Evolutionary conservation across 805 yeast genomes (phyloP).

Genomic region (Saccharomycopsis microspora): DNA sequence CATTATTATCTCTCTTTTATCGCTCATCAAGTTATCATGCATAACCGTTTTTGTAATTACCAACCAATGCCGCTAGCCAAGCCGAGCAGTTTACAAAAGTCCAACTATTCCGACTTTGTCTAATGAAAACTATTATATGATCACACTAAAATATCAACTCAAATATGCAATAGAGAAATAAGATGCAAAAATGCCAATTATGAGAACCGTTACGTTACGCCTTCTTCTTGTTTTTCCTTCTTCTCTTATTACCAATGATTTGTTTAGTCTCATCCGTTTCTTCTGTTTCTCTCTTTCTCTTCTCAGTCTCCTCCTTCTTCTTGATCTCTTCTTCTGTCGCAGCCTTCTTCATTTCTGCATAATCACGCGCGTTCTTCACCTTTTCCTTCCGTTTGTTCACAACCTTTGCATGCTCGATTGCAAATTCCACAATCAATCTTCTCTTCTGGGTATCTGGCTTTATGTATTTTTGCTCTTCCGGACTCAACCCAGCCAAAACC

Average conservation of each 20-base stretch:
- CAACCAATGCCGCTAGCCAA: too few species aligned
- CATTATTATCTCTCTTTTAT: too few species aligned
- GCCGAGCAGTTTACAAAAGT: too few species aligned
- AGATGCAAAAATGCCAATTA: background rate
- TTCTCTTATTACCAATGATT: conserved; percentile 1
- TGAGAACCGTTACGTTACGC: background rate
- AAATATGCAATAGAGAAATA: background rate
- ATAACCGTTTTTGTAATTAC: too few species aligned
- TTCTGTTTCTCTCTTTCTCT: conserved; percentile 7
- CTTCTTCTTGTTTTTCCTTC: conserved; percentile 8
- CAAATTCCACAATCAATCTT: conserved; percentile 86
- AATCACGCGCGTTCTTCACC: conserved; percentile 31
- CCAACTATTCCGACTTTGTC: too few species aligned
- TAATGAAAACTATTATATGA: background rate
- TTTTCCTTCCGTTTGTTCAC: conserved; percentile 81
- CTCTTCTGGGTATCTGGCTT: conserved; percentile 36
- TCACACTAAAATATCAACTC: background rate
- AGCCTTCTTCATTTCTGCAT: conserved; percentile 21
- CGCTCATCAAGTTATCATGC: too few species aligned
- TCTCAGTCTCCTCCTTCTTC: conserved; percentile 13
- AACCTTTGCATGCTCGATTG: conserved; percentile 90
- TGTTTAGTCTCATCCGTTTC: background rate
- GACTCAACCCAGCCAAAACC: conserved; percentile 55
- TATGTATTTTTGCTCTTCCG: conserved; percentile 44
- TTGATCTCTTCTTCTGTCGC: conserved; percentile 20